These are phyloP conservation scores for Diplogelasinospora grovesii DNA, from an alignment of 495 filamentous ascomycete species.

Conservation along the genomic window DNA sequence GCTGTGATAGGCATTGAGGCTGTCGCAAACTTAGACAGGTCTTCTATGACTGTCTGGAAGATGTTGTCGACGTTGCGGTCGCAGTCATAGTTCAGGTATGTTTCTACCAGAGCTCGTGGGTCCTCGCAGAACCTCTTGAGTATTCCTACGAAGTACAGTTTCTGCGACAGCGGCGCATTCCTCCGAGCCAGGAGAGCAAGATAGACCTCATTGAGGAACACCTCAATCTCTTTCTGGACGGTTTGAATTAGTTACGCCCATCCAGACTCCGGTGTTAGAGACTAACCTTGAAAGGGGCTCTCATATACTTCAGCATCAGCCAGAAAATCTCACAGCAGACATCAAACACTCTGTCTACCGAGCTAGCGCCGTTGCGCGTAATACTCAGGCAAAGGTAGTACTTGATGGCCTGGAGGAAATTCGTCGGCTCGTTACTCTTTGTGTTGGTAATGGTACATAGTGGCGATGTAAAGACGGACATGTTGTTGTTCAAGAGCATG, in stretches of 20 bases:
- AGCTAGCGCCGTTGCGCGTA: constrained; percentile 89
- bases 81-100: constrained; percentile 98
- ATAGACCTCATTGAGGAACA: constrained; percentile 97
- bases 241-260: constrained; percentile 5
- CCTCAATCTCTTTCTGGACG: constrained; percentile 88
- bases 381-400: constrained; percentile 92
- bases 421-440: constrained; percentile 74
- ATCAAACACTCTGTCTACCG: constrained; percentile 85
- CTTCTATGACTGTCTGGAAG: constrained; percentile 90
- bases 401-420: constrained; percentile 90
- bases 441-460: constrained; percentile 83
- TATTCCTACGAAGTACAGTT: constrained; percentile 82
- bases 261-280: not conserved
- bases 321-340: constrained; percentile 97
- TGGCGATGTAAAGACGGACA: constrained; percentile 79
- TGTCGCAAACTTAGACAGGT: constrained; percentile 76
- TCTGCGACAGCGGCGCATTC: constrained; percentile 81
- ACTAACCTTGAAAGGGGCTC: constrained; percentile 82
- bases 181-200: constrained; percentile 84
- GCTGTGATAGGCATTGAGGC: constrained; percentile 65
- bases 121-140: constrained; percentile 78
- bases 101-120: constrained; percentile 83
- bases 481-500: constrained; percentile 87
- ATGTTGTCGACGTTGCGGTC: constrained; percentile 94
- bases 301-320: constrained; percentile 90